Percentiles rank a stretch among this genome's conserved stretches.
Conservation (phyloP, 176 grass and related monocot genomes). For the Oryza rufipogon region DNA sequence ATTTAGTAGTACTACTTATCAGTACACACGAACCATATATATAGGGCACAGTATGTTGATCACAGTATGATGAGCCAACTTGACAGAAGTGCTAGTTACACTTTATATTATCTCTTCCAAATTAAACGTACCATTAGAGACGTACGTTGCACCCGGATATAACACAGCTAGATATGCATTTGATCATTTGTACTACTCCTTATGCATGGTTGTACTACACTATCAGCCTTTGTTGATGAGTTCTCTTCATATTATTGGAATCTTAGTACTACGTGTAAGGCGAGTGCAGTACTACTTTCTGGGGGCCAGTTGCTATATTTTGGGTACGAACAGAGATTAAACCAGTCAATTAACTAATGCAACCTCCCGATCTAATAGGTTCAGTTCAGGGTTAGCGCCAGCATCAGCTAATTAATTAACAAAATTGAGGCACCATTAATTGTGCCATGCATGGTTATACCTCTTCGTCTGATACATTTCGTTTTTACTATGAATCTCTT, state of each 20-base stretch:
- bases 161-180: not conserved
- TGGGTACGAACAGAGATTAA: not conserved
- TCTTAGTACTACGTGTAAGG: not conserved
- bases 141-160: not conserved
- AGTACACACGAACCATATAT: not conserved
- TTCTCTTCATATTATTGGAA: not conserved
- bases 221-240: not conserved
- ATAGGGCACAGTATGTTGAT: not conserved
- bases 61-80: too few species aligned
- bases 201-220: not conserved
- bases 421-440: too few species aligned
- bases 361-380: too few species aligned
- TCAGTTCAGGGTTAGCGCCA: too few species aligned
- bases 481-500: too few species aligned
- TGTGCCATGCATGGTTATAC: too few species aligned
- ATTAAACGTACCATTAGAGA: not conserved
- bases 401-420: too few species aligned
- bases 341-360: too few species aligned
- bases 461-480: too few species aligned
- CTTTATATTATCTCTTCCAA: not conserved
- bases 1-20: not conserved
- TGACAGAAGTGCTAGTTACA: not conserved
- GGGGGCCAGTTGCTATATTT: not conserved
- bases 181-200: not conserved
- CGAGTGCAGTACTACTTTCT: not conserved